Base-by-base conservation (phyloP, 306 rosid genomes). In the Quillaja saponaria region DNA sequence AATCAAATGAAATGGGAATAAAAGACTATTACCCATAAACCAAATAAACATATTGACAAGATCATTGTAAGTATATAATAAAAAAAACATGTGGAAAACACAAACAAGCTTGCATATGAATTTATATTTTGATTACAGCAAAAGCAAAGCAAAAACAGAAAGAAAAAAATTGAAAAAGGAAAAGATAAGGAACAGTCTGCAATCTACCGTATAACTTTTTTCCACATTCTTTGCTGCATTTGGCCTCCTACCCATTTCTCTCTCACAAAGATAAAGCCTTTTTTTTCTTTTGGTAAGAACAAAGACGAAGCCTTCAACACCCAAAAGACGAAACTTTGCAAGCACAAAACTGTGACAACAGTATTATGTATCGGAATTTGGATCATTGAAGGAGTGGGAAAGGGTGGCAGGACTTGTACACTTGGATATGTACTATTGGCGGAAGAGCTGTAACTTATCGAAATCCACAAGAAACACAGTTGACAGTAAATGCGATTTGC, bases 181-280 rank as follows among this genome's bases (percentile, higher is more conserved):
- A n/a, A 1, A 17, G 20, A 25, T 4, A 4, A 25, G 4, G 31
- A 25, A 25, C 31, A 25, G 31, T 25, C 31, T 4, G 38, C 17
- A 42, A 9, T 15, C 41, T 76, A 74, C 80, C 74, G 7, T 20
- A 33, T 18, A 41, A 14, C n/a, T 12, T 28, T 18, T 56, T 41
- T 51, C 48, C 13, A 1, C 25, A 20, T 5, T 58, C 60, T 51
- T 77, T 39, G 49, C 6, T 61, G 53, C 34, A 10, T 7, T 42
- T 35, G 75, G 70, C 57, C 48, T 81, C 64, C 78, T 33, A 15
- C 69, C 85, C 85, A 77, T 81, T 51, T 20, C 7, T 39, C 16
- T 11, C 5, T 9, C 34, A 15, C 19, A 15, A 17, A 49, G 54
- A 48, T 7, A 8, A 4, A 6, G 8, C 42, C 44, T 34, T 8